Base-by-base conservation (phyloP, 352 stramenopile species). In the Pythium sp. region DNA sequence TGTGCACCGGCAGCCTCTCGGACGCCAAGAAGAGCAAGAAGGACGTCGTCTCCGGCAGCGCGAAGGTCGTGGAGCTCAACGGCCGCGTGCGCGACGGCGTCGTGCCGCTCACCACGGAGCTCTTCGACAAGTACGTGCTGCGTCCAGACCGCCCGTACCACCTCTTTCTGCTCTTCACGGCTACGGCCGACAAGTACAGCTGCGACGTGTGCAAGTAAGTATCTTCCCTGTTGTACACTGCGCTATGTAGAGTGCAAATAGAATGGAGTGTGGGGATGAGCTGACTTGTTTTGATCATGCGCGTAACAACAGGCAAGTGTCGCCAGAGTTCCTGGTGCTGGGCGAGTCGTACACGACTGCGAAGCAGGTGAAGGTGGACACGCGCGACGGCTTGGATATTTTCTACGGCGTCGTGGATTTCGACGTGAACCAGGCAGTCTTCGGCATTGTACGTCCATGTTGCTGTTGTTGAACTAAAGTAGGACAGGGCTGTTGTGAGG, bases 331-430 rank as follows among this genome's bases (percentile, higher is more conserved):
- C 65, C 55, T 72, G 56, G 69, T 75, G 58, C 74, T 95, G 1
- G 84, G 76, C 34, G 75, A 89, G 65, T 93, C 84, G 63, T 93
- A 91, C 72, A 64, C 72, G 14, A 64, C 67, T 2, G 84, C 82
- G 30, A 89, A 90, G 70, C 83, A 92, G 69, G 70, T 83, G 57
- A 87, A 90, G 58, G 72, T 93, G 32, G 81, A 91, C 68, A 93
- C 86, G 20, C 81, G 83, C 53, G 87, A 94, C 63, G 86, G 86
- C 0, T 75, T 93, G 54, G 86, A 93, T 38, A 70, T 95, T 8
- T 87, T 90, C 68, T 95, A 92, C 58, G 85, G 65, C 57, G 58
- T 94, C 58, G 84, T 91, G 38, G 86, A 95, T 71, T 93, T 91
- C 76, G 84, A 92, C 41, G 36, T 62, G 24, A 92, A 90, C 70